Percentiles rank a stretch among this genome's conserved stretches.
phyloP scores from a whole-genome alignment of 2,329 filamentous ascomycete genomes.

The Aspergillus ochraceus region DNA sequence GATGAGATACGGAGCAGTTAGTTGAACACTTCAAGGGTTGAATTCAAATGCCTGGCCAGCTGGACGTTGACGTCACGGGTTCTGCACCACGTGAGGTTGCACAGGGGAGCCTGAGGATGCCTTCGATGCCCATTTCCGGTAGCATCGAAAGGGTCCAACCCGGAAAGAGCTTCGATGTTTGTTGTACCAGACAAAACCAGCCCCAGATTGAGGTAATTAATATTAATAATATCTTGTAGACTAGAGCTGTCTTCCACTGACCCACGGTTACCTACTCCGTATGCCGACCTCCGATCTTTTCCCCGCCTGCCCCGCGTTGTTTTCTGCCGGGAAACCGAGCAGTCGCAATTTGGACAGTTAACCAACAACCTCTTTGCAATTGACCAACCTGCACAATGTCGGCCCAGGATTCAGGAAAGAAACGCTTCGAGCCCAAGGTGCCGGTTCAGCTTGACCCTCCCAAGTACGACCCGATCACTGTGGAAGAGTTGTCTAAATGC shows the following conservation, averaged over 20 bases:
- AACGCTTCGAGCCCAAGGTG: slow-evolving; percentile 43
- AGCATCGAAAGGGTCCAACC: no score
- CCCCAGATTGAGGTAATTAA: no score
- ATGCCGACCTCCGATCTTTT: slow-evolving; percentile 13
- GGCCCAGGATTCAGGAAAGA: slow-evolving; percentile 29
- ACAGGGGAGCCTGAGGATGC: background rate
- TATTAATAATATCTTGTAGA: background rate
- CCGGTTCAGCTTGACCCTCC: slow-evolving; percentile 68
- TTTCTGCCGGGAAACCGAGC: slow-evolving; percentile 2
- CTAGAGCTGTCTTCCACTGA: background rate
- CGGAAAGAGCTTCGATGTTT: no score
- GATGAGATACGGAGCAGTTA: no score
- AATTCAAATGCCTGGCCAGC: no score
- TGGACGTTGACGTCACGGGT: no score
- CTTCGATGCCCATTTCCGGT: no score
- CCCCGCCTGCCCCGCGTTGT: slow-evolving; percentile 27
- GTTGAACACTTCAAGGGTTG: no score
- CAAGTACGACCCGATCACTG: slow-evolving; percentile 82
- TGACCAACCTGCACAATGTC: slow-evolving; percentile 24
- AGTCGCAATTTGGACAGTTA: background rate
- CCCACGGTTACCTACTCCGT: no score
- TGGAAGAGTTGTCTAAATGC: slow-evolving; percentile 75
- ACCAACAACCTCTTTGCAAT: background rate
- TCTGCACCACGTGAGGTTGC: no score
- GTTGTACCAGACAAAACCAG: no score